Evolutionary conservation across 1,284 basidiomycete genomes (phyloP), one percentile per base, ranked within the genome.

Genomic region (Blastosporella zonata): DNA sequence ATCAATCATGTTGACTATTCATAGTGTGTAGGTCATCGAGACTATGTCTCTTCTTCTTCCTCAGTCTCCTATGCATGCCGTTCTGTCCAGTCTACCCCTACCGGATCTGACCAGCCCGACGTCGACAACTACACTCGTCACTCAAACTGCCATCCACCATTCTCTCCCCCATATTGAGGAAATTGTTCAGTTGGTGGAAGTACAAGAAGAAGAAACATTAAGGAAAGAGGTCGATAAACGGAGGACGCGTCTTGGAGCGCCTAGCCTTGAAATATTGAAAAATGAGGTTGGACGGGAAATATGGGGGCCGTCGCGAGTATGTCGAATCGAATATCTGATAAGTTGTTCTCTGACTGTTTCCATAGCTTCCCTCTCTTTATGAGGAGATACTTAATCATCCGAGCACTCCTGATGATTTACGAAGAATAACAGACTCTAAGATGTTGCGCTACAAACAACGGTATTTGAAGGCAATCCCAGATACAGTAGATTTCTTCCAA

Each of bases 71-170:
- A 70, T 87, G 22, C 87, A 87, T 57, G 55, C 71, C 0, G 69
- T 84, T 1, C 71, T 98, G 2, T 83, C 80, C 1, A 70, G 71
- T 0, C 72, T 96, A 0, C 85, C 91, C 3, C 70, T 73, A 1
- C 87, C 89, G 0, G 90, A 96, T 63, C 78, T 83, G 13, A 87
- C 90, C 1, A 82, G 81, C 43, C 89, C 91, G 0, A 77, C 78
- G 3, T 69, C 77, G 13, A 81, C 81, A 9, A 74, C 84, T 7
- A 83, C 75, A 6, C 74, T 73, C 38, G 66, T 70, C 6, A 71
- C 75, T 1, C 79, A 97, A 68, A 66, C 68, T 6, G 79, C 86
- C 0, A 73, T 96, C 17, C 75, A 92, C 58, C 76, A 90, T 57
- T 77, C 78, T 0, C 74, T 93, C 0, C 80, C 79, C 1, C 62